Evolutionary conservation across 1,284 basidiomycete genomes (phyloP).

Genomic region (Ustilago nuda): DNA sequence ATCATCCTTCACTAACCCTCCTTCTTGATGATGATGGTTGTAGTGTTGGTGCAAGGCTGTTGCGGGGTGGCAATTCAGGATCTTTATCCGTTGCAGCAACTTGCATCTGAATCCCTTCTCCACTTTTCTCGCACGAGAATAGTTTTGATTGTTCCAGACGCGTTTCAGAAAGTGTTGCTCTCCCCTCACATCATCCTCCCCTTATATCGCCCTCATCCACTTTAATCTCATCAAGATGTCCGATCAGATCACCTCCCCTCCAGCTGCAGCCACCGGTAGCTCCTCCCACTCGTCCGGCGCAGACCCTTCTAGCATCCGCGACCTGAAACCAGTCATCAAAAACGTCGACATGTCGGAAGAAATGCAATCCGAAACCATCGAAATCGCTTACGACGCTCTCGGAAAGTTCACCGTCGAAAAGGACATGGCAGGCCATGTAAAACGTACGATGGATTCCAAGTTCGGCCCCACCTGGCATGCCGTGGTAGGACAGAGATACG

Average conservation of each 20-base stretch:
- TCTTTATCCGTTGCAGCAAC: neutral
- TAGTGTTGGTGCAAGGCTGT: conserved; percentile 3
- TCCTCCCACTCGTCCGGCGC: neutral
- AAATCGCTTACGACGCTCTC: conserved; percentile 84
- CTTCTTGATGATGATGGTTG: neutral
- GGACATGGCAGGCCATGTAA: conserved; percentile 94
- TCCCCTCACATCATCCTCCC: conserved; percentile 3
- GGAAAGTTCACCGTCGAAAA: conserved; percentile 94
- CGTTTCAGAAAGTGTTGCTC: conserved; percentile 26
- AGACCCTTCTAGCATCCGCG: conserved; percentile 13
- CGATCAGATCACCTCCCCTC: conserved; percentile 22
- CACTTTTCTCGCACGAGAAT: conserved; percentile 9
- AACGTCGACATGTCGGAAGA: conserved; percentile 97
- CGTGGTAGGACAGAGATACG: conserved; percentile 91
- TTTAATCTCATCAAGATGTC: conserved; percentile 13
- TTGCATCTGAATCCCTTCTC: neutral
- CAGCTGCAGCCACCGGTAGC: neutral
- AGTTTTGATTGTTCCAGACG: neutral
- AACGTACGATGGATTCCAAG: conserved; percentile 93
- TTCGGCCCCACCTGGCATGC: conserved; percentile 96
- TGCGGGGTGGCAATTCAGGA: conserved; percentile 5
- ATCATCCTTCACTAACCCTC: conserved; percentile 8
- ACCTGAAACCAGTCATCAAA: conserved; percentile 82
- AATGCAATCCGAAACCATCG: conserved; percentile 92
- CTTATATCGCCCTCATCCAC: neutral